Evolutionary conservation across 2,329 filamentous ascomycete species (phyloP).

Genomic region (Claviceps arundinis): DNA sequence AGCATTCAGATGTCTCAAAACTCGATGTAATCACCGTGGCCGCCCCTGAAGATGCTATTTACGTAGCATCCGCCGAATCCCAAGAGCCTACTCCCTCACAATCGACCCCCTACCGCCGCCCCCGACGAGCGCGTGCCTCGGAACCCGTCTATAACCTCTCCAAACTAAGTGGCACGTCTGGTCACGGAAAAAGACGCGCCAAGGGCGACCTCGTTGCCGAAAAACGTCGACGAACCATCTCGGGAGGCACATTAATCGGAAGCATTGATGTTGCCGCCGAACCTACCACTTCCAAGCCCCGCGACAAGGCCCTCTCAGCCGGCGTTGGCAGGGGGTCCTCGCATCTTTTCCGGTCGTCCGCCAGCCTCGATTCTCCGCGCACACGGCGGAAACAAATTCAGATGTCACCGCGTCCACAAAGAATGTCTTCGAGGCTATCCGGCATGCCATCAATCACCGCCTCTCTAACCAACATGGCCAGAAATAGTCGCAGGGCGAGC

Average conservation of each 20-base stretch:
- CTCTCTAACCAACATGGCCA: conserved; percentile 43
- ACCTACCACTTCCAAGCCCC: conserved; percentile 4
- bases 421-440: conserved; percentile 27
- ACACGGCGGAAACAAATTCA: conserved; percentile 21
- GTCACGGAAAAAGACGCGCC: conserved; percentile 42
- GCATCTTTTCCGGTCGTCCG: conserved; percentile 29
- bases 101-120: conserved; percentile 26
- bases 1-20: conserved; percentile 32
- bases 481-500: conserved; percentile 42
- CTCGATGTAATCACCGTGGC: conserved; percentile 23
- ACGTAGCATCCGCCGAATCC: conserved; percentile 11
- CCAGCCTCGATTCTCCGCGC: conserved; percentile 21
- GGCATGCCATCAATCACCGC: conserved; percentile 28
- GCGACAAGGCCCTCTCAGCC: conserved; percentile 4
- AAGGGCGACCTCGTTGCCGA: conserved; percentile 35
- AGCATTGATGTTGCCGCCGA: conserved; percentile 13
- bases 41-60: conserved; percentile 12
- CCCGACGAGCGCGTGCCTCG: conserved; percentile 40
- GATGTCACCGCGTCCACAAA: conserved; percentile 20
- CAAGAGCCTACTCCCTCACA: conserved; percentile 13
- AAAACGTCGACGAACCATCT: conserved; percentile 32
- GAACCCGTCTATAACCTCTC: conserved; percentile 54
- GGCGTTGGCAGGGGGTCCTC: conserved; percentile 28
- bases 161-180: conserved; percentile 46
- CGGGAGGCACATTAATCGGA: conserved; percentile 24